Evolutionary conservation across 2,329 filamentous ascomycete genomes (phyloP).

Genomic region (Metarhizium brunneum): DNA sequence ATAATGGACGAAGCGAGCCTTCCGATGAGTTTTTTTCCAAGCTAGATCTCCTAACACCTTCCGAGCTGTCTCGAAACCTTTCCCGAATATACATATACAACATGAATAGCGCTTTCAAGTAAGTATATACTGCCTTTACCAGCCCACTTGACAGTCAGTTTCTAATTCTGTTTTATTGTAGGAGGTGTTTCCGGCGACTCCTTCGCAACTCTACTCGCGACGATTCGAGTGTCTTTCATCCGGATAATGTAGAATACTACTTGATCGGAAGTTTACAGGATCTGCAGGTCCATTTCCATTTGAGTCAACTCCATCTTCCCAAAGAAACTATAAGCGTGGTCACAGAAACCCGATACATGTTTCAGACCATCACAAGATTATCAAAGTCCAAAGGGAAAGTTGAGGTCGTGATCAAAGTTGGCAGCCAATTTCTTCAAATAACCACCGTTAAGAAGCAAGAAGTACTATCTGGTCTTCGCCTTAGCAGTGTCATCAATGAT

Average conservation of each 20-base stretch:
- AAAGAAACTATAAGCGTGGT: constrained; percentile 63
- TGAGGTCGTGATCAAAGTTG: constrained; percentile 59
- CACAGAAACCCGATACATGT: constrained; percentile 55
- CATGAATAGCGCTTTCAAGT: constrained; percentile 63
- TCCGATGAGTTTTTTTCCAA: constrained; percentile 57
- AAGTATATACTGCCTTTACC: constrained; percentile 11
- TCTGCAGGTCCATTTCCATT: constrained; percentile 56
- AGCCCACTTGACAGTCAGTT: neutral
- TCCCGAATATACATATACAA: constrained; percentile 60
- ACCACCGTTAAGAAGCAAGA: constrained; percentile 62
- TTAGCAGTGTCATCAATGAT: constrained; percentile 58
- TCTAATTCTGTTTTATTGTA: constrained; percentile 7
- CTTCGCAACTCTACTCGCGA: constrained; percentile 53
- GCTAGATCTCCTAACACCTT: constrained; percentile 52
- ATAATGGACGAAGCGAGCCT: constrained; percentile 57
- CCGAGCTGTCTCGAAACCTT: constrained; percentile 50
- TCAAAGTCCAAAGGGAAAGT: constrained; percentile 64
- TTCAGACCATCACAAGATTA: constrained; percentile 54
- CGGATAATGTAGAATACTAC: constrained; percentile 56
- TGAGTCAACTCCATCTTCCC: constrained; percentile 56
- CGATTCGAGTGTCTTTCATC: constrained; percentile 51
- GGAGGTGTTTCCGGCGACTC: constrained; percentile 55
- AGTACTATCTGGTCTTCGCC: constrained; percentile 50
- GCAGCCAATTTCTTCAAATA: constrained; percentile 60
- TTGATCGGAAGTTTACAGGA: constrained; percentile 57